These are phyloP conservation scores for Saccharomycopsis schoenii DNA, from an alignment of 805 yeast species.

Conservation along the genomic window DNA sequence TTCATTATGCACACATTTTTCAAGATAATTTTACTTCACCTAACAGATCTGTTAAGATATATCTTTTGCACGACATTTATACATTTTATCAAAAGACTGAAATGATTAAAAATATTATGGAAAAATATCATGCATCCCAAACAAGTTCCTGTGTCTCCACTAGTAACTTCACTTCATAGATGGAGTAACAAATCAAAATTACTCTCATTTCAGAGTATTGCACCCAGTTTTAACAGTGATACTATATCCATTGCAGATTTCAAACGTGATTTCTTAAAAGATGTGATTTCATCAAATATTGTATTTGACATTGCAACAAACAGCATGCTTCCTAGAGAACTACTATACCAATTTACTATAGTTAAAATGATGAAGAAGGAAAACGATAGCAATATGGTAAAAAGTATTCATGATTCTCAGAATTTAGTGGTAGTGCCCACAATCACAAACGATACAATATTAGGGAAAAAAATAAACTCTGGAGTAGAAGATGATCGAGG, in stretches of 20 bases:
- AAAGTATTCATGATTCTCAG: neutral
- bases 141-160: neutral
- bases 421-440: neutral
- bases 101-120: no score
- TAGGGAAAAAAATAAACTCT: neutral
- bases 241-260: neutral
- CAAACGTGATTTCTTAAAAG: neutral
- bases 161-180: neutral
- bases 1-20: neutral
- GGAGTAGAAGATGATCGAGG: neutral
- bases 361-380: neutral
- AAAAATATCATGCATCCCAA: neutral
- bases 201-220: neutral
- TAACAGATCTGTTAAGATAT: no score
- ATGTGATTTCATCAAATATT: neutral
- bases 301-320: neutral
- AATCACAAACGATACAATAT: neutral
- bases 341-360: neutral
- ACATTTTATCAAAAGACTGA: neutral
- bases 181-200: conserved; percentile 2
- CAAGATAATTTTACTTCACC: no score
- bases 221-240: neutral
- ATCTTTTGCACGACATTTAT: no score
- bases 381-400: neutral
- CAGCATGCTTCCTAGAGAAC: neutral